These are phyloP conservation scores for Jacaranda copaia DNA, from an alignment of 257 asterid genomes.

Conservation along the genomic window DNA sequence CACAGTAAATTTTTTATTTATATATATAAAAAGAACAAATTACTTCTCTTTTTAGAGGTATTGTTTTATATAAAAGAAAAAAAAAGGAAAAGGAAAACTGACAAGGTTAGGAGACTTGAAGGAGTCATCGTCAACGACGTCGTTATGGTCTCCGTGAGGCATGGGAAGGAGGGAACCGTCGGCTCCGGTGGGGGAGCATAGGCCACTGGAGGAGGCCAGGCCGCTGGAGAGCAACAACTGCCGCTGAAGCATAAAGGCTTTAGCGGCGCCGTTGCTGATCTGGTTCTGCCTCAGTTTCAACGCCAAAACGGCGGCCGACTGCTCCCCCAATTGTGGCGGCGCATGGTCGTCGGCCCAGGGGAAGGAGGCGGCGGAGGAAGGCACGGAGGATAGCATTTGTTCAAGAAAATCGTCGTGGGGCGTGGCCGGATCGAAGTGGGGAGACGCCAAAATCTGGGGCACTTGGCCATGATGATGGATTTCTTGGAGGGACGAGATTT, in stretches of 20 bases:
- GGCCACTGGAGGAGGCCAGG: constrained; percentile 48
- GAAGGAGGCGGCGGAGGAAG: constrained; percentile 53
- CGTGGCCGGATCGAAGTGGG: constrained; percentile 64
- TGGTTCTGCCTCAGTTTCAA: constrained; percentile 75
- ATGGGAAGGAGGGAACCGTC: constrained; percentile 50
- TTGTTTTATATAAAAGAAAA: not conserved
- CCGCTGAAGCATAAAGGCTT: constrained; percentile 76
- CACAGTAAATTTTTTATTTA: not conserved
- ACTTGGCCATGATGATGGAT: constrained; percentile 40
- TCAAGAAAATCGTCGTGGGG: constrained; percentile 80
- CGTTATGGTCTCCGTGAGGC: constrained; percentile 60
- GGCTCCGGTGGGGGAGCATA: constrained; percentile 50
- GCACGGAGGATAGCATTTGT: constrained; percentile 77
- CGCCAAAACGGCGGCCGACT: constrained; percentile 53
- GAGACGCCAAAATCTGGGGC: constrained; percentile 37
- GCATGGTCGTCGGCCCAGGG: constrained; percentile 49
- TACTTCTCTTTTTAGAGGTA: not conserved
- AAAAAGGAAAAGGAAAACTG: constrained; percentile 29
- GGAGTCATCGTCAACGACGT: constrained; percentile 47
- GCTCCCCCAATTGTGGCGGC: constrained; percentile 53
- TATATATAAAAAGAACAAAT: not conserved
- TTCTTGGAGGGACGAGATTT: constrained; percentile 59
- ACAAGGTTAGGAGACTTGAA: constrained; percentile 62
- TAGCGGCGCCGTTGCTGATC: constrained; percentile 64
- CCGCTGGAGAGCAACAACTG: constrained; percentile 69